Evolutionary conservation across 1,284 basidiomycete genomes (phyloP), one percentile per base, ranked within the genome.

Genomic region (Cryptococcus deneoformans): DNA sequence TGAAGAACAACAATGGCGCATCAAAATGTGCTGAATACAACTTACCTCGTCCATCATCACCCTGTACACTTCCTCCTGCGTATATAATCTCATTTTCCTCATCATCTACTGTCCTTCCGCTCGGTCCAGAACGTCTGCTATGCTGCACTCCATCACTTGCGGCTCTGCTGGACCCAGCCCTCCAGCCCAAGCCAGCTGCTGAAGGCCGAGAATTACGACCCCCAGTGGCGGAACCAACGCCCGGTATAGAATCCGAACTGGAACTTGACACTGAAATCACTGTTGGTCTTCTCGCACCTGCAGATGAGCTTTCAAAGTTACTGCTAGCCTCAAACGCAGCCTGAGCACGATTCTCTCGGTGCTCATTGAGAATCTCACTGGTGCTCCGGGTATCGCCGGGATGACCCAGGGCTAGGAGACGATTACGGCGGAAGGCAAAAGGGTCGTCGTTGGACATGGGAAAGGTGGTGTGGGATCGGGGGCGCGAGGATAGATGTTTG

Each of bases 51-150:
- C 20, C 20, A 20, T 20, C 20, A 20, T 20, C 20, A 20, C 20
- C 20, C 20, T 20, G 20, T 20, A 20, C 20, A 20, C 20, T 20
- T 20, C 20, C 20, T 20, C 20, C 20, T 20, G 20, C 20, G 57
- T 59, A 36, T 58, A 54, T 12, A 58, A 20, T 51, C 7, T 59
- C 53, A 48, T 62, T 57, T 35, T 62, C 60, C 46, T 62, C 55
- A 43, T 35, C 45, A 24, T 38, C 53, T 6, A 36, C n/a, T 40
- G 20, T 20, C 20, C 20, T 20, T 20, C 20, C 20, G 20, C 35
- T 52, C 45, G 10, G 45, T 46, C 45, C 16, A 9, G 16, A 16
- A 12, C 46, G 24, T 34, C 46, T 48, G 14, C 46, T 48, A 16
- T n/a, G 43, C 24, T 20, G 7, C 43, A 20, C 43, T 16, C n/a